Conservation (phyloP, 306 rosid genomes). For the Rosa lucieae region DNA sequence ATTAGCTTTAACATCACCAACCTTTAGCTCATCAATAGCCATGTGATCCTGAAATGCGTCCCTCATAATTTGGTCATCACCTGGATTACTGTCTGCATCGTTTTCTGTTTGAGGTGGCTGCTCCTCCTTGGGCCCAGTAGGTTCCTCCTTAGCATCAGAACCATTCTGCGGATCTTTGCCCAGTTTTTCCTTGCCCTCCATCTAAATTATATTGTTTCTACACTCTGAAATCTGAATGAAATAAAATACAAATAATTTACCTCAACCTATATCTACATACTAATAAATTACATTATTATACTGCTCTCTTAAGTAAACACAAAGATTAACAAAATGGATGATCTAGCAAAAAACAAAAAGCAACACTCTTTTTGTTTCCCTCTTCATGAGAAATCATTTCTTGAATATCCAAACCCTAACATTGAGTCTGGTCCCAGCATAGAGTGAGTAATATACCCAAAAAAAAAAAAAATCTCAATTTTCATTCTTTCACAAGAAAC, state of each 20-base stretch:
- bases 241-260: background rate
- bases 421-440: no score
- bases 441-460: background rate
- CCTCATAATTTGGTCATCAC: slow-evolving; percentile 37
- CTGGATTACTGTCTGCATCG: slow-evolving; percentile 2
- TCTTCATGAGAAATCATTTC: no score
- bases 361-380: background rate
- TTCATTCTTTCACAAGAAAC: background rate
- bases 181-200: slow-evolving; percentile 39
- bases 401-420: background rate
- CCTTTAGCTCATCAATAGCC: slow-evolving; percentile 15
- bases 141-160: slow-evolving; percentile 25
- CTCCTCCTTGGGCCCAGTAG: slow-evolving; percentile 17
- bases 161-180: slow-evolving; percentile 25
- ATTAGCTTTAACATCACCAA: slow-evolving; percentile 19
- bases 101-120: slow-evolving; percentile 11
- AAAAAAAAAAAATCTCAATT: no score
- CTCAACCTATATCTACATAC: no score
- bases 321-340: no score
- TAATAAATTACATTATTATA: background rate
- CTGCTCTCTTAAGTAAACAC: no score
- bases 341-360: background rate
- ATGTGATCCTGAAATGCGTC: slow-evolving; percentile 17
- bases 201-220: slow-evolving; percentile 22
- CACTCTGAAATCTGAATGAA: slow-evolving; percentile 17